These are phyloP conservation scores for Micractinium sp. DNA, from an alignment of 139 green algal genomes.

Conservation along the genomic window DNA sequence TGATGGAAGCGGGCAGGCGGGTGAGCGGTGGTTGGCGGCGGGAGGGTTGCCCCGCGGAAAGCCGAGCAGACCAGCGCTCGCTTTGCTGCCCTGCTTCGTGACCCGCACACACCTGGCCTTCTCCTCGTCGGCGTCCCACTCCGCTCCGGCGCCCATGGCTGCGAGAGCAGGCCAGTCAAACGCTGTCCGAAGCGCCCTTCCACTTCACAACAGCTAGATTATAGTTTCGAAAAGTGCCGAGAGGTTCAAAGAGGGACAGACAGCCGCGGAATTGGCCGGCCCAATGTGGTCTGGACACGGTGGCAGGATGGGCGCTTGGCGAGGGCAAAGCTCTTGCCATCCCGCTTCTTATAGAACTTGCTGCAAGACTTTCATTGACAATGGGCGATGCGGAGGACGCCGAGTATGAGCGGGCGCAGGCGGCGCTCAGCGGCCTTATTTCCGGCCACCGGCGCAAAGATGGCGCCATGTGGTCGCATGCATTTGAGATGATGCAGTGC, in stretches of 20 bases:
- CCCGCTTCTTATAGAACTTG: neutral
- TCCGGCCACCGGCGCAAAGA: slow-evolving; percentile 61
- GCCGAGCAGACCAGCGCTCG: neutral
- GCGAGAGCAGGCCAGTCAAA: neutral
- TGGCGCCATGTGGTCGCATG: slow-evolving; percentile 67
- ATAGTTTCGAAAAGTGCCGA: neutral
- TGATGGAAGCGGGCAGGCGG: neutral
- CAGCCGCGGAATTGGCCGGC: too few relatives aligned
- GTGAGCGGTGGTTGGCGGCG: neutral
- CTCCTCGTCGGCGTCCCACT: slow-evolving; percentile 18
- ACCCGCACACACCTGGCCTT: neutral
- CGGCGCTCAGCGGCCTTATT: slow-evolving; percentile 70
- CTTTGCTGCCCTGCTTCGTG: neutral
- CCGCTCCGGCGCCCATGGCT: neutral
- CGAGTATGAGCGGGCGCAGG: slow-evolving; percentile 59
- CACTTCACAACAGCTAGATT: neutral
- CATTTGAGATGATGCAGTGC: slow-evolving; percentile 75
- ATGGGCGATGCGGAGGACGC: slow-evolving; percentile 3
- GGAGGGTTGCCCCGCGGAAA: neutral
- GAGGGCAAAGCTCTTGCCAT: neutral
- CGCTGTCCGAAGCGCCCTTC: neutral
- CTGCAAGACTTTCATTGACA: too few relatives aligned
- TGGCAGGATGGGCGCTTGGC: neutral
- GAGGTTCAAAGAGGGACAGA: neutral
- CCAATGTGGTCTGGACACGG: too few relatives aligned